Percentiles rank a stretch among this genome's conserved stretches.
Conservation (phyloP, 176 grass and related monocot species). For the Carex parvula region DNA sequence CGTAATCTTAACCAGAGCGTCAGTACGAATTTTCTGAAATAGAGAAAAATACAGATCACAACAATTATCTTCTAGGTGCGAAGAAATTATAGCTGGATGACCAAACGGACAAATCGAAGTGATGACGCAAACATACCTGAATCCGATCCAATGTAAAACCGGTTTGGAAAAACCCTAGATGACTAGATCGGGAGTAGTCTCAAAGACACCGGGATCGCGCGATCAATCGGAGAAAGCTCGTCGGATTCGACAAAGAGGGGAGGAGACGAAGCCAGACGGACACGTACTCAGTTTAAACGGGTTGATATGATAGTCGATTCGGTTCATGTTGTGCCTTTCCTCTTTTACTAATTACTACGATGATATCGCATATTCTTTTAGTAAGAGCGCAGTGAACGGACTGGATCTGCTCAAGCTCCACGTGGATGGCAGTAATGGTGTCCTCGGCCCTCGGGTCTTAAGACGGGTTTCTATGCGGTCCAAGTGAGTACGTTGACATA, state of each 20-base stretch:
- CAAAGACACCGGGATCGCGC: neutral
- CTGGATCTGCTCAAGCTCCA: neutral
- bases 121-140: neutral
- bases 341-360: neutral
- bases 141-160: constrained; percentile 23
- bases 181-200: neutral
- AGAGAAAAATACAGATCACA: neutral
- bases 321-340: neutral
- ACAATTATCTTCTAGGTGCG: neutral
- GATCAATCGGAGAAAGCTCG: constrained; percentile 19
- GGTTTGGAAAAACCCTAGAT: neutral
- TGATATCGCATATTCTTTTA: too few species aligned
- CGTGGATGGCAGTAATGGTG: neutral
- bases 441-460: too few species aligned
- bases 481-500: neutral
- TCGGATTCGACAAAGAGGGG: neutral
- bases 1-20: neutral
- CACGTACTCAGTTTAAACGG: neutral
- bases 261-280: neutral
- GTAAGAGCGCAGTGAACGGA: neutral
- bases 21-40: constrained; percentile 7
- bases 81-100: neutral
- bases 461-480: neutral
- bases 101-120: neutral
- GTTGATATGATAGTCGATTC: neutral